Conservation (phyloP, 2,329 filamentous ascomycete genomes). For the Trichoderma semiorbis region DNA sequence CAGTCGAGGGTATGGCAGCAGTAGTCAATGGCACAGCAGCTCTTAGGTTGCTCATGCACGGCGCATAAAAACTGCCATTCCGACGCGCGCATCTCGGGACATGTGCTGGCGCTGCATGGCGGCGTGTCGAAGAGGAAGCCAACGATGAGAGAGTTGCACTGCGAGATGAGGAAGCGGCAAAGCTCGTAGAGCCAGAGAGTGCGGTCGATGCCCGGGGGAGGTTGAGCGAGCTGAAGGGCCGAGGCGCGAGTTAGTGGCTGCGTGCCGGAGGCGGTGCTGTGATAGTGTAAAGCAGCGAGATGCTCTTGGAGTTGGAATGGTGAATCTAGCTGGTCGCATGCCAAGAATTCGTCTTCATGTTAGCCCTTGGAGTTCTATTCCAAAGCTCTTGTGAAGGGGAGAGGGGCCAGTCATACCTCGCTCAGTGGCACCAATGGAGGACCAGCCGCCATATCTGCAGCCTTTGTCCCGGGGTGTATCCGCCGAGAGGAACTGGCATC, state of each 20-base stretch:
- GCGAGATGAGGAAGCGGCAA: conserved; percentile 89
- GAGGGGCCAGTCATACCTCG: conserved; percentile 55
- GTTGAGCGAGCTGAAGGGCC: conserved; percentile 71
- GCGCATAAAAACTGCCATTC: conserved; percentile 99
- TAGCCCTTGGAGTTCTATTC: background rate
- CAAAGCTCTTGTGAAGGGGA: background rate
- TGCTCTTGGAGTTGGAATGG: conserved; percentile 97
- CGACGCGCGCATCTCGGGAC: conserved; percentile 95
- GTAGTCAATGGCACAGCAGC: conserved; percentile 97
- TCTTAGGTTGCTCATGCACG: conserved; percentile 93
- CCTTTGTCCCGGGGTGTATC: conserved; percentile 87
- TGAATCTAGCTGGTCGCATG: conserved; percentile 73
- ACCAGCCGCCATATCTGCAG: conserved; percentile 88
- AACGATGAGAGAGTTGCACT: conserved; percentile 88
- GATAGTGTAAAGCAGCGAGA: conserved; percentile 84
- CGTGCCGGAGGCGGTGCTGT: conserved; percentile 66
- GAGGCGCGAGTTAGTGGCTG: conserved; percentile 72
- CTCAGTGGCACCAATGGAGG: conserved; percentile 82
- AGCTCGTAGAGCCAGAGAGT: conserved; percentile 97
- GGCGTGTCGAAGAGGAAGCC: conserved; percentile 89
- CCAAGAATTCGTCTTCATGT: background rate
- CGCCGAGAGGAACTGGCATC: conserved; percentile 75
- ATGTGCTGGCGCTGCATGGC: conserved; percentile 83
- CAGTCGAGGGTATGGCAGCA: conserved; percentile 98
- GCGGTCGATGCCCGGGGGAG: conserved; percentile 77